These are phyloP conservation scores for Exophiala lecanii-corni DNA, from an alignment of 2,329 filamentous ascomycete species.

Conservation along the genomic window DNA sequence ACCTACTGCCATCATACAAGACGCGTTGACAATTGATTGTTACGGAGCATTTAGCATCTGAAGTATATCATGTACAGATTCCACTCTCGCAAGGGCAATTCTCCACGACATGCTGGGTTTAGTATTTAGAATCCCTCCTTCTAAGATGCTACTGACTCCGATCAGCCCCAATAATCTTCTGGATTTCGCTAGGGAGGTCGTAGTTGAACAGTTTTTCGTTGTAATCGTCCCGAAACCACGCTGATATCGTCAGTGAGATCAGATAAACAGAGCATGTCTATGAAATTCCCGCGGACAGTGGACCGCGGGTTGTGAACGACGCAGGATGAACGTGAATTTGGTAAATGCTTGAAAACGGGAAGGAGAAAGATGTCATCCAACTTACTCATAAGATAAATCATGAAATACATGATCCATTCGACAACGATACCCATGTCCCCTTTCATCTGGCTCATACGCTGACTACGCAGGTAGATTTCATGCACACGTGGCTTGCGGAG, in stretches of 20 bases:
- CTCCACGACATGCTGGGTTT: too few species aligned
- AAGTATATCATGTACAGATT: too few species aligned
- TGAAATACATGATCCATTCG: conserved; percentile 37
- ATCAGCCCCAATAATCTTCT: conserved; percentile 6
- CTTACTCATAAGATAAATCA: conserved; percentile 36
- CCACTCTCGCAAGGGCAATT: too few species aligned
- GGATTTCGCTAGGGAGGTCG: conserved; percentile 27
- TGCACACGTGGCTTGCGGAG: conserved; percentile 35
- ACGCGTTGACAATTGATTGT: too few species aligned
- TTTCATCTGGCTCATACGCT: conserved; percentile 34
- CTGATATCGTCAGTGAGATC: too few species aligned
- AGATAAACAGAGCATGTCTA: not conserved
- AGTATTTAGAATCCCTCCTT: too few species aligned
- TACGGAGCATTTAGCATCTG: too few species aligned
- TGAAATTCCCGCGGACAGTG: too few species aligned
- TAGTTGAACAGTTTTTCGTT: conserved; percentile 27
- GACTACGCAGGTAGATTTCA: conserved; percentile 31
- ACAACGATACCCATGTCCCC: conserved; percentile 31
- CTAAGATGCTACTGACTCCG: too few species aligned
- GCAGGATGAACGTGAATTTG: not conserved
- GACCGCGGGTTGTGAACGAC: too few species aligned
- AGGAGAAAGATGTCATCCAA: conserved; percentile 19
- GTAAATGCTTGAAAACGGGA: conserved; percentile 23
- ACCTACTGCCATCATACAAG: too few species aligned
- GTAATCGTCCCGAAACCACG: conserved; percentile 26